Evolutionary conservation across 1,284 basidiomycete genomes (phyloP).

Genomic region (Wallemia mellicola): DNA sequence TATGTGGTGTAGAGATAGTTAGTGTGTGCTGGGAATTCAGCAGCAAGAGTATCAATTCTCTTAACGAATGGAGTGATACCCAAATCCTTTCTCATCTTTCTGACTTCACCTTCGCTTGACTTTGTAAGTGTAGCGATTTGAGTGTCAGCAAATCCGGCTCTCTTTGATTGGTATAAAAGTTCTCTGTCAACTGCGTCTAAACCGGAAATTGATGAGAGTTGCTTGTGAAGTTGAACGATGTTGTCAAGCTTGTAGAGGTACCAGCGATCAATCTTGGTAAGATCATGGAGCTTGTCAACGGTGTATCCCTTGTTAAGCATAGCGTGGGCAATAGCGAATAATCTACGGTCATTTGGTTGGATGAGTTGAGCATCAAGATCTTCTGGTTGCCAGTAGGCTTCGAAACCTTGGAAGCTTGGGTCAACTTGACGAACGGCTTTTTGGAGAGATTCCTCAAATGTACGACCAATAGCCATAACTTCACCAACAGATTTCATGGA

Average conservation of each 20-base stretch:
- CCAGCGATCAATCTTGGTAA: slow-evolving; percentile 99
- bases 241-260: slow-evolving; percentile 97
- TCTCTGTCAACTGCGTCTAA: slow-evolving; percentile 29
- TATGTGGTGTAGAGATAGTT: slow-evolving; percentile 99
- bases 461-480: slow-evolving; percentile 98
- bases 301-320: slow-evolving; percentile 81
- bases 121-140: slow-evolving; percentile 57
- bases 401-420: slow-evolving; percentile 39
- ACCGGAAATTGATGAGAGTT: slow-evolving; percentile 34
- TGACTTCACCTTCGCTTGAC: slow-evolving; percentile 43
- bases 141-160: slow-evolving; percentile 73
- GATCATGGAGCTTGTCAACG: slow-evolving; percentile 62
- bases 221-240: slow-evolving; percentile 57
- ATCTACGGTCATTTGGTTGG: slow-evolving; percentile 54
- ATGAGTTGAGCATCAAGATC: slow-evolving; percentile 50
- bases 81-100: slow-evolving; percentile 53
- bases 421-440: slow-evolving; percentile 96
- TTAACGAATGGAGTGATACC: slow-evolving; percentile 92
- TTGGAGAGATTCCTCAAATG: slow-evolving; percentile 93
- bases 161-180: slow-evolving; percentile 53
- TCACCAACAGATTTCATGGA: slow-evolving; percentile 99
- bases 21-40: slow-evolving; percentile 94
- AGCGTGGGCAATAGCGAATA: slow-evolving; percentile 91
- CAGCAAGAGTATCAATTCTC: slow-evolving; percentile 94
- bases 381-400: slow-evolving; percentile 33